phyloP scores from a whole-genome alignment of 441 rosid genomes.

The Eutrema salsugineum region DNA sequence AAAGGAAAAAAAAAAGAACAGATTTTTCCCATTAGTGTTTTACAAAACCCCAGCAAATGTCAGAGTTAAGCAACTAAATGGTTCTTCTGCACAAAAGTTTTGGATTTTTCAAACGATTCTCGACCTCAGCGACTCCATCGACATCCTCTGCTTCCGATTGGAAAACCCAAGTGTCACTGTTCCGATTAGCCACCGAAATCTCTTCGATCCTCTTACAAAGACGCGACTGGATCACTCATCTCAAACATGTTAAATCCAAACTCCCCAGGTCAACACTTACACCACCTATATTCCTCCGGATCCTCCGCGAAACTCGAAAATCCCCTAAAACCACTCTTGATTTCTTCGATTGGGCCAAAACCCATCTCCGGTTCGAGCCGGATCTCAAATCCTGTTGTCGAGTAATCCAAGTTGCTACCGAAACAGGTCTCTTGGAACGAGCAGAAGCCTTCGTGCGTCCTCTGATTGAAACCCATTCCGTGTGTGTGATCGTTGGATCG shows the following conservation, averaged over 20 bases:
- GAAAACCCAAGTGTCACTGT: conserved; percentile 47
- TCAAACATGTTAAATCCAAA: conserved; percentile 34
- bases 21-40: too few relatives aligned
- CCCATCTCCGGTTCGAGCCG: conserved; percentile 49
- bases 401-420: conserved; percentile 32
- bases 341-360: conserved; percentile 59
- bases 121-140: conserved; percentile 30
- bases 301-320: conserved; percentile 46
- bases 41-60: not conserved
- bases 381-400: conserved; percentile 54
- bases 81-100: conserved; percentile 22
- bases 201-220: conserved; percentile 62
- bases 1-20: too few relatives aligned
- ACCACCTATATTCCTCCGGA: conserved; percentile 47
- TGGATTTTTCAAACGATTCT: conserved; percentile 28
- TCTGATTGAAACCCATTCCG: conserved; percentile 36
- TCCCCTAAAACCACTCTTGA: conserved; percentile 43
- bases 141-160: conserved; percentile 35
- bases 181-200: conserved; percentile 43
- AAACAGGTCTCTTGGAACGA: conserved; percentile 33
- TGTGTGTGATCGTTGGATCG: conserved; percentile 29
- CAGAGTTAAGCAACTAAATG: conserved; percentile 1
- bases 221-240: conserved; percentile 42
- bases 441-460: conserved; percentile 38
- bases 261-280: conserved; percentile 45